Evolutionary conservation across 2,329 filamentous ascomycete species (phyloP).

Genomic region (Xylariaceae sp.): DNA sequence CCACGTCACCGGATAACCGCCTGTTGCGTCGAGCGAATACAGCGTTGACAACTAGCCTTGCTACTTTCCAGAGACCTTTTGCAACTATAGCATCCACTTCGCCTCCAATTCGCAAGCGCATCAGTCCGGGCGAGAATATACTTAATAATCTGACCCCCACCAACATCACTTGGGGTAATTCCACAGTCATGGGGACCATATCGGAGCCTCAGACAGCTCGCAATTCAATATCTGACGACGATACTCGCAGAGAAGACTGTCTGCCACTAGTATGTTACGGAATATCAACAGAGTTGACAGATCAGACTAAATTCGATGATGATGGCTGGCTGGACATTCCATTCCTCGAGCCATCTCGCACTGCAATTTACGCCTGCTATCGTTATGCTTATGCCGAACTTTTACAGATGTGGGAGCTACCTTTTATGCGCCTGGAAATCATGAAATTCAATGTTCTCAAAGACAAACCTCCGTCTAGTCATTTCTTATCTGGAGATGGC

Average conservation of each 20-base stretch:
- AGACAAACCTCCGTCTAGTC: slow-evolving; percentile 36
- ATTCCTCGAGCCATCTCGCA: slow-evolving; percentile 50
- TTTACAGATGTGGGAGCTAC: slow-evolving; percentile 62
- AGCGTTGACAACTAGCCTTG: slow-evolving; percentile 51
- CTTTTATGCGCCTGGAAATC: slow-evolving; percentile 60
- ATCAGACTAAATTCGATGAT: slow-evolving; percentile 64
- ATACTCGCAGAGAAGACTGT: slow-evolving; percentile 43
- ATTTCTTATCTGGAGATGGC: slow-evolving; percentile 21
- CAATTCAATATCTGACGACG: slow-evolving; percentile 53
- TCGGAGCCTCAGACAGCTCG: slow-evolving; percentile 45
- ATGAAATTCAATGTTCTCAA: slow-evolving; percentile 65
- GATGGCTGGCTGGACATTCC: slow-evolving; percentile 61
- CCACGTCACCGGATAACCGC: slow-evolving; percentile 56
- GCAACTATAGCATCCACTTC: slow-evolving; percentile 39
- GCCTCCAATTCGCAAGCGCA: slow-evolving; percentile 47
- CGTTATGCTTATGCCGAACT: slow-evolving; percentile 65
- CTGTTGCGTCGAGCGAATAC: slow-evolving; percentile 52
- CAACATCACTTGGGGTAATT: slow-evolving; percentile 49
- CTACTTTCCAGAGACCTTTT: slow-evolving; percentile 47
- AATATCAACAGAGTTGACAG: slow-evolving; percentile 52
- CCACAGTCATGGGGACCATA: slow-evolving; percentile 40
- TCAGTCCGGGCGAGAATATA: slow-evolving; percentile 60
- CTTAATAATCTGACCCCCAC: slow-evolving; percentile 51
- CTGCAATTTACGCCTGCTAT: slow-evolving; percentile 53
- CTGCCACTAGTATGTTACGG: slow-evolving; percentile 47